Base-by-base conservation (phyloP, 179 eudicot genomes). In the Spinacia oleracea region DNA sequence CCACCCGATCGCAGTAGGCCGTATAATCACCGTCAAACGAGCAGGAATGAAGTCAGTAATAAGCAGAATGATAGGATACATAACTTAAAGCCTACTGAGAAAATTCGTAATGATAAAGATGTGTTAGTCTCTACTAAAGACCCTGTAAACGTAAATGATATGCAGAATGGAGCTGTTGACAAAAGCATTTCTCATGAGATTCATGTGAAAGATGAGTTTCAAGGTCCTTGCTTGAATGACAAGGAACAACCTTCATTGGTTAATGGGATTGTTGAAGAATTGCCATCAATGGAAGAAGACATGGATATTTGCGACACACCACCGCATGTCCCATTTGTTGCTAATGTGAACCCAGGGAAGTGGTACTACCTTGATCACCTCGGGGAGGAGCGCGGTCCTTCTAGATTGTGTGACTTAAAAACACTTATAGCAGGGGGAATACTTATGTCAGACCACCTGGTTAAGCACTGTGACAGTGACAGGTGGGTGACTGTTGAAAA, bases 261-360 rank as follows among this genome's bases (percentile, higher is more conserved):
- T 67, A 85, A 83, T 78, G 91, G 86, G 59, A 81, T 75, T 56
- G 38, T 56, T 55, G 98, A 93, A 72, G 98, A 91, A 76, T 69
- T 87, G 77, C 89, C 82, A 73, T 95, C 98, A 18, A 95, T 95
- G 98, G 98, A 95, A 81, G 98, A 95, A 85, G 98, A 95, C 76
- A 95, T 95, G 98, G 98, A 95, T 88, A 95, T 95, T 80, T 89
- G 98, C 69, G 89, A 95, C 80, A 95, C 98, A 18, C 98, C 98
- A 6, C 98, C 98, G 42, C 98, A 91, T 84, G 91, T 84, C 48
- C 89, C 98, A 35, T 69, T 75, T 53, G 77, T 85, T 51, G 73
- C 84, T 21, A 91, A 79, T 79, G 77, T 87, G 46, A 80, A 81
- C 81, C 67, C 86, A 4, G 97, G 97, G 50, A 93, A 90, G 77